These are phyloP conservation scores for Arthrobotrys sphaeroides DNA, from an alignment of 2,329 filamentous ascomycete species.

Conservation along the genomic window DNA sequence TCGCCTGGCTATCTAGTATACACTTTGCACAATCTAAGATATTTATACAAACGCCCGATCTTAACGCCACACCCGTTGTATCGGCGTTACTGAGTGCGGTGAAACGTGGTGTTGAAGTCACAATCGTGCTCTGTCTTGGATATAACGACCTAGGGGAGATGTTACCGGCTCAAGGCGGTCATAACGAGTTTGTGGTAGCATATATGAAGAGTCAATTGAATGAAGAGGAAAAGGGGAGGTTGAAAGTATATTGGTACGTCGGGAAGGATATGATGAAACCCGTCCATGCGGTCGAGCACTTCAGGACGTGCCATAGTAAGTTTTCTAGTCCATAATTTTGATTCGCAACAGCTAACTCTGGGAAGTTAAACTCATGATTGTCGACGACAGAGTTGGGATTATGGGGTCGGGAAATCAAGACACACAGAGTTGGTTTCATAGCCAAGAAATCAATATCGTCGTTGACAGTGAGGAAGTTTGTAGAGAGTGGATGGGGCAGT, in stretches of 20 bases:
- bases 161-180: slow-evolving; percentile 41
- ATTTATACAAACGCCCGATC: slow-evolving; percentile 43
- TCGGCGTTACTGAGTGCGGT: slow-evolving; percentile 18
- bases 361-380: slow-evolving; percentile 50
- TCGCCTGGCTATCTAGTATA: slow-evolving; percentile 38
- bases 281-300: slow-evolving; percentile 22
- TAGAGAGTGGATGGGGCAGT: slow-evolving; percentile 24
- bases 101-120: slow-evolving; percentile 29
- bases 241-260: slow-evolving; percentile 42
- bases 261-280: slow-evolving; percentile 33
- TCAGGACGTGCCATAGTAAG: slow-evolving; percentile 48
- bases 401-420: slow-evolving; percentile 44
- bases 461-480: slow-evolving; percentile 37
- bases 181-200: slow-evolving; percentile 34
- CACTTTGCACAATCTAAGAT: slow-evolving; percentile 27
- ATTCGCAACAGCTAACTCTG: background rate
- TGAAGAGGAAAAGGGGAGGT: background rate
- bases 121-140: slow-evolving; percentile 29
- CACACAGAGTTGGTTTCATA: slow-evolving; percentile 50
- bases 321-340: background rate
- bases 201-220: slow-evolving; percentile 21
- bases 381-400: slow-evolving; percentile 44
- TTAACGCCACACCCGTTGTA: slow-evolving; percentile 23
- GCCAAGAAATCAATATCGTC: slow-evolving; percentile 43
- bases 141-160: slow-evolving; percentile 52